Base-by-base conservation (phyloP, 495 filamentous ascomycete genomes). In the Aspergillus sclerotioniger region DNA sequence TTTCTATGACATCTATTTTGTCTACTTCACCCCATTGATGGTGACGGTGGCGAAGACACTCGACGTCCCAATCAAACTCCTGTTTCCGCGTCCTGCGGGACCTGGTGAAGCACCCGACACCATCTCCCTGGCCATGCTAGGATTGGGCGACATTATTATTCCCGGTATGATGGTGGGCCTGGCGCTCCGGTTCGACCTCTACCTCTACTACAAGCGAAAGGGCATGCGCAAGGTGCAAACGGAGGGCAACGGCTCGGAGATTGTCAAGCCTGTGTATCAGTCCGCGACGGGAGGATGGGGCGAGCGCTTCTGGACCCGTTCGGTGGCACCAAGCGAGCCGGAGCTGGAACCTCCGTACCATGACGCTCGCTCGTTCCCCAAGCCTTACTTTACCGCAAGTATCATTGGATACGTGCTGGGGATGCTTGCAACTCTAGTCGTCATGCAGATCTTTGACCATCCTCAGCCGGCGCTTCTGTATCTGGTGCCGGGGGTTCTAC, bases 11-110 rank as follows among this genome's bases (percentile, higher is more conserved):
- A 93, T 98, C 52, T 88, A 92, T 67, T 95, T 98, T 75, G 94
- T 98, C 53, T 98, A 97, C 68, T 98, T 90, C 70, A 98, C 94
- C 0, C 94, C 94, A 1, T 80, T 94, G 65, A 98, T 98, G 94
- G 88, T 97, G 10, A 93, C 92, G 0, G 94, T 98, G 25, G 94
- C 94, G 10, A 96, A 85, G 9, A 85, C 84, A 35, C 76, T 98
- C 28, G 94, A 98, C 67, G 88, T 93, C 3, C 94, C 94, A 0
- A 96, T 96, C 67, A 98, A 97, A 64, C 84, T 98, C 1, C 77
- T 96, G 0, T 96, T 97, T 62, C 88, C 90, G 17, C 83, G 89
- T 13, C 84, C 88, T 0, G 60, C 77, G 3, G 66, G 64, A 16
- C 68, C 76, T 1, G 66, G 62, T 41, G 66, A 73, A 5, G 72